phyloP scores from a whole-genome alignment of 2,329 filamentous ascomycete genomes.

The Colletotrichum sp. region DNA sequence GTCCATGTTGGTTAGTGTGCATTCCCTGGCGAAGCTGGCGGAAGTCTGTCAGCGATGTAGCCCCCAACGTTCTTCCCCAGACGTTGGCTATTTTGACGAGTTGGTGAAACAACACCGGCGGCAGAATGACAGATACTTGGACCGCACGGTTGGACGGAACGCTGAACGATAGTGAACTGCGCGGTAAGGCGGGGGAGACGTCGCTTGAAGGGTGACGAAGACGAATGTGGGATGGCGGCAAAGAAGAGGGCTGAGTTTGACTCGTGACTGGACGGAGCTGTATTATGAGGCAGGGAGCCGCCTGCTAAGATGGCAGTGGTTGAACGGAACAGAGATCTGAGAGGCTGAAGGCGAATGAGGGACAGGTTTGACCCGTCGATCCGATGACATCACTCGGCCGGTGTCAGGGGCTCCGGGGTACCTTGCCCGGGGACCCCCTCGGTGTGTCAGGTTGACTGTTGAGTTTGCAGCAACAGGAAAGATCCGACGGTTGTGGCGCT shows the following conservation, averaged over 20 bases:
- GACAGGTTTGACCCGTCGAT: constrained; percentile 6
- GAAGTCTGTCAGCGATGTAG: neutral
- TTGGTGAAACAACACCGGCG: constrained; percentile 2
- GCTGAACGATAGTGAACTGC: neutral
- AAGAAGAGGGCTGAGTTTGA: neutral
- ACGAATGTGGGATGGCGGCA: neutral
- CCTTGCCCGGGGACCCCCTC: neutral
- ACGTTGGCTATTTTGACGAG: neutral
- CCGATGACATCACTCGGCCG: constrained; percentile 21
- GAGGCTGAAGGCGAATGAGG: neutral
- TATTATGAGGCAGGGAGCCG: neutral
- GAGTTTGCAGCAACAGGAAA: neutral
- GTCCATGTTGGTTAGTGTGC: neutral
- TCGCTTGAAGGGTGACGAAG: neutral
- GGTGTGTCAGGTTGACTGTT: constrained; percentile 12
- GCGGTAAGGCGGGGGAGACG: neutral
- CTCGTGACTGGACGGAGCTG: neutral
- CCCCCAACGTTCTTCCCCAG: neutral
- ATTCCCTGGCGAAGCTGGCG: neutral
- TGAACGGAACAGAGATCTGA: neutral
- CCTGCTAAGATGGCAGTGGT: neutral
- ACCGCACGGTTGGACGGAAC: neutral
- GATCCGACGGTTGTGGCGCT: constrained; percentile 9
- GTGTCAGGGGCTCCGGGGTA: neutral
- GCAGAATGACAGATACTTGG: neutral